These are phyloP conservation scores for Gypsophila paniculata DNA, from an alignment of 179 eudicot genomes.

Conservation along the genomic window DNA sequence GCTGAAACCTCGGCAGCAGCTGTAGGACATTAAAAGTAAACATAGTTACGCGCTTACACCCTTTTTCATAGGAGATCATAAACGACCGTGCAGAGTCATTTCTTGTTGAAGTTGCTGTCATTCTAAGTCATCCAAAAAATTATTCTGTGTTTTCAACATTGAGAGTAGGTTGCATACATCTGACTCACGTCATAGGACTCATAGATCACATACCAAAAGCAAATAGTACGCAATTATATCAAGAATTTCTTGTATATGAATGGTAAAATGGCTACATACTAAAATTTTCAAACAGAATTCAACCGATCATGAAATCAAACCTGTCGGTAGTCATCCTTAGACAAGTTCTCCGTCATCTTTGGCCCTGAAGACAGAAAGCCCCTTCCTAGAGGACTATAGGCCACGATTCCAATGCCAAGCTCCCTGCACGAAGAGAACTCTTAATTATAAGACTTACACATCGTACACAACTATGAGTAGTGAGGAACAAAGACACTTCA, in stretches of 20 bases:
- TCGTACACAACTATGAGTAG: neutral
- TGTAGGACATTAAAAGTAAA: neutral
- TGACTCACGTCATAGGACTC: too few relatives aligned
- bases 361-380: slow-evolving; percentile 48
- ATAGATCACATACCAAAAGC: too few relatives aligned
- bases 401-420: slow-evolving; percentile 55
- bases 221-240: too few relatives aligned
- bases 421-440: slow-evolving; percentile 26
- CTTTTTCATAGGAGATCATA: neutral
- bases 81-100: too few relatives aligned
- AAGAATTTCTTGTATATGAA: too few relatives aligned
- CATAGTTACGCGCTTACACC: neutral
- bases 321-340: slow-evolving; percentile 36
- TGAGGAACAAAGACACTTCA: slow-evolving; percentile 5
- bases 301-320: slow-evolving; percentile 21
- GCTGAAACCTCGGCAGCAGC: slow-evolving; percentile 40
- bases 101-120: too few relatives aligned
- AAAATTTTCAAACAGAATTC: neutral
- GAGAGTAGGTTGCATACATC: too few relatives aligned
- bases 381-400: slow-evolving; percentile 50
- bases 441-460: neutral
- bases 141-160: neutral
- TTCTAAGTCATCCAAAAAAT: too few relatives aligned
- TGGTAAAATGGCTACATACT: too few relatives aligned
- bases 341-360: slow-evolving; percentile 30